Percentiles rank a stretch among this genome's conserved stretches.
phyloP scores from a whole-genome alignment of 2,329 filamentous ascomycete genomes.

The Aschersonia sp. region DNA sequence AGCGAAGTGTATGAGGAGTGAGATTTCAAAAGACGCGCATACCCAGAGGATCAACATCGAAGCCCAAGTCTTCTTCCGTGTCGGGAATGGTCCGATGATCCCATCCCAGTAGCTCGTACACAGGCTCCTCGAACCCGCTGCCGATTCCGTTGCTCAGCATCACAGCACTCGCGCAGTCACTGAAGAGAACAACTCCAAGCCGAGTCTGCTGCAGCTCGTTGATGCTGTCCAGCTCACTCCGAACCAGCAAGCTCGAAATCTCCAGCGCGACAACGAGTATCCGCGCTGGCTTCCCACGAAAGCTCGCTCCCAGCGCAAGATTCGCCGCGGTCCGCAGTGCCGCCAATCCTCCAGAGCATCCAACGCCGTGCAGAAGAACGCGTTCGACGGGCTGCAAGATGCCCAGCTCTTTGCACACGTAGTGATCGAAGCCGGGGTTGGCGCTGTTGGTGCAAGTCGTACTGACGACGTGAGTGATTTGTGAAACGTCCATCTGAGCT shows the following conservation, averaged over 20 bases:
- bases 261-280: constrained; percentile 47
- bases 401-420: constrained; percentile 42
- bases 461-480: constrained; percentile 53
- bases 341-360: constrained; percentile 50
- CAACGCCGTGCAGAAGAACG: constrained; percentile 50
- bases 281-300: constrained; percentile 43
- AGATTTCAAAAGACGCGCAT: constrained; percentile 7
- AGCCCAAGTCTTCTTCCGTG: constrained; percentile 48
- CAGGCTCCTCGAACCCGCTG: constrained; percentile 19
- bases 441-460: constrained; percentile 57
- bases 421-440: constrained; percentile 56
- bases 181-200: constrained; percentile 54
- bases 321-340: constrained; percentile 50
- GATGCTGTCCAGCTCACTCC: constrained; percentile 52
- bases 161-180: constrained; percentile 53
- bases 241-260: constrained; percentile 43
- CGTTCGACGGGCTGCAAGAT: constrained; percentile 46
- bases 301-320: constrained; percentile 47
- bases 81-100: constrained; percentile 47
- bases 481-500: constrained; percentile 4
- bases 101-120: constrained; percentile 52
- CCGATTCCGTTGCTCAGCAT: constrained; percentile 51
- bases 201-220: constrained; percentile 42
- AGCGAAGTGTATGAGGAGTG: not conserved
- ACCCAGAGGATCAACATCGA: constrained; percentile 50